phyloP scores from a whole-genome alignment of 23 red algal genomes.

The Agarophyton chilense region DNA sequence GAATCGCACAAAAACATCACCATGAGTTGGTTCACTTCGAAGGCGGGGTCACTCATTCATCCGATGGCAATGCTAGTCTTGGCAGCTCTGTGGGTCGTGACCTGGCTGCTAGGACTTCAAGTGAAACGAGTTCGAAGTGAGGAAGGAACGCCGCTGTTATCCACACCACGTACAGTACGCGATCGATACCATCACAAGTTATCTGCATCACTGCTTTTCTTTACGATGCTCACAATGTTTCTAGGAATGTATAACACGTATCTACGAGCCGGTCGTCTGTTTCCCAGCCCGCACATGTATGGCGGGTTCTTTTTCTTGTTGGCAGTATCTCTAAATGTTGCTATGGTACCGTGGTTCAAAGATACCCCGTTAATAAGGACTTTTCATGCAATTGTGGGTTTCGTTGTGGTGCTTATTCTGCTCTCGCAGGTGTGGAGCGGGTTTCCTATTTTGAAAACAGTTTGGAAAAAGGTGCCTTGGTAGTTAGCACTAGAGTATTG shows the following conservation, averaged over 20 bases:
- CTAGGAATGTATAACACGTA: conserved; percentile 86
- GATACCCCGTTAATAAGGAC: conserved; percentile 6
- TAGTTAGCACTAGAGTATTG: too few relatives aligned
- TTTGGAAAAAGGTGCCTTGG: conserved; percentile 45
- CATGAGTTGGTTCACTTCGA: neutral
- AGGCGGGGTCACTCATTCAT: conserved; percentile 47
- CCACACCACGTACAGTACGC: neutral
- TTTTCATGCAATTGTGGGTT: conserved; percentile 28
- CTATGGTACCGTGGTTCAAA: conserved; percentile 67
- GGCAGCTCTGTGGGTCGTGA: conserved; percentile 1
- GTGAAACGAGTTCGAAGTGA: conserved; percentile 4
- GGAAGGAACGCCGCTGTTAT: conserved; percentile 8
- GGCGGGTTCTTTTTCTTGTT: conserved; percentile 72
- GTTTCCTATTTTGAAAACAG: conserved; percentile 32
- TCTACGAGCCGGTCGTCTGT: conserved; percentile 78
- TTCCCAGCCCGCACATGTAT: conserved; percentile 96
- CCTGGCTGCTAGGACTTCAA: conserved; percentile 35
- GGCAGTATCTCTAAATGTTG: conserved; percentile 71
- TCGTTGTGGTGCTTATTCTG: conserved; percentile 18
- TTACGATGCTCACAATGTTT: conserved; percentile 22
- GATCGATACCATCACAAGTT: conserved; percentile 54
- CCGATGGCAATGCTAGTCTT: conserved; percentile 27
- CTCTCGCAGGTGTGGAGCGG: conserved; percentile 37
- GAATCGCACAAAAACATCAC: neutral
- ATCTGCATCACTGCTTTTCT: conserved; percentile 23